Evolutionary conservation across 2,329 filamentous ascomycete species (phyloP).

Genomic region (Colletotrichum spaethianum): DNA sequence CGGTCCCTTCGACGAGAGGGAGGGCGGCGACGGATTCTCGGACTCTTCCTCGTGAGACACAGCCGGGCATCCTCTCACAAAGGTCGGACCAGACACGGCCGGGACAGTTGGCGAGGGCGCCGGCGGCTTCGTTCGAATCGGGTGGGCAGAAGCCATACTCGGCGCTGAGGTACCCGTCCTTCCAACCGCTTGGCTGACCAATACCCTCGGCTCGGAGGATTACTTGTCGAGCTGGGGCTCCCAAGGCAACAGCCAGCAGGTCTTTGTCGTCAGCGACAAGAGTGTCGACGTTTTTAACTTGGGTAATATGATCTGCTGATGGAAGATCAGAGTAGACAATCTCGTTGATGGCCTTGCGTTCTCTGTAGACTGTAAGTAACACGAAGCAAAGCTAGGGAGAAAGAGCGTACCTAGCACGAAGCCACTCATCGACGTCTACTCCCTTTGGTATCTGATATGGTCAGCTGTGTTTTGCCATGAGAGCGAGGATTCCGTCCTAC

Average conservation of each 20-base stretch:
- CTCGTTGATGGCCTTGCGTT: constrained; percentile 63
- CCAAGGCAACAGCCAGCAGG: constrained; percentile 65
- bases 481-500: constrained; percentile 43
- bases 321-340: constrained; percentile 62
- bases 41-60: constrained; percentile 64
- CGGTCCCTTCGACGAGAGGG: constrained; percentile 63
- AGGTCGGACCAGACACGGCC: constrained; percentile 69
- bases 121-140: constrained; percentile 64
- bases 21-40: constrained; percentile 64
- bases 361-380: constrained; percentile 47
- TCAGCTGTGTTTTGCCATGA: constrained; percentile 31
- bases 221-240: constrained; percentile 68
- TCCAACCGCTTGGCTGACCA: constrained; percentile 65
- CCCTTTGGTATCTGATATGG: constrained; percentile 58
- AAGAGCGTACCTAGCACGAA: constrained; percentile 55
- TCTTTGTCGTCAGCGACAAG: constrained; percentile 64
- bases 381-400: constrained; percentile 8
- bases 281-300: constrained; percentile 62
- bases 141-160: constrained; percentile 67
- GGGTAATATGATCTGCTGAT: constrained; percentile 54
- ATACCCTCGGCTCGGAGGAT: constrained; percentile 67
- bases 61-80: constrained; percentile 67
- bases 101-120: constrained; percentile 61
- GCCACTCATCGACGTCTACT: constrained; percentile 61
- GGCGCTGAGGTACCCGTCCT: constrained; percentile 65